A percentile compares a stretch with the other conserved stretches of the same genome.
phyloP scores from a whole-genome alignment of 2,329 filamentous ascomycete genomes.

The Clarireedia paspali region DNA sequence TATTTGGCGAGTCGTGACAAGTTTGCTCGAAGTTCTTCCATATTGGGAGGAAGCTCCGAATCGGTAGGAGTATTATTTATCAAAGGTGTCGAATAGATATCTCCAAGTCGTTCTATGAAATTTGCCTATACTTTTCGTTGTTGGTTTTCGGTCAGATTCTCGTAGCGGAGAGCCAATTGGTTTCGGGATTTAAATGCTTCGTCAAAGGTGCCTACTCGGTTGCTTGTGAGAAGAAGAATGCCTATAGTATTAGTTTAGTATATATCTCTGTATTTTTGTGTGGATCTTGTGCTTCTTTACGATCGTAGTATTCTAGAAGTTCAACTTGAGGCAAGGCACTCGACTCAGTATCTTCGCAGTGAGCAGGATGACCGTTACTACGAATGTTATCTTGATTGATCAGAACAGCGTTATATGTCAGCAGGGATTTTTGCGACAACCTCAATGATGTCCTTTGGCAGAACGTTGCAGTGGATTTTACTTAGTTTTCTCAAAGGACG shows the following conservation, averaged over 20 bases:
- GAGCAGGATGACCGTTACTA: no score
- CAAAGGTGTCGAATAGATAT: background rate
- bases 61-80: no score
- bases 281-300: no score
- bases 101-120: slow-evolving; percentile 5
- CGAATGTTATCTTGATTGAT: slow-evolving; percentile 5
- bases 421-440: background rate
- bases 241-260: slow-evolving; percentile 15
- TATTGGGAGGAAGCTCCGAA: background rate
- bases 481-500: background rate
- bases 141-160: background rate
- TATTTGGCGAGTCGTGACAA: slow-evolving; percentile 1
- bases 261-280: no score
- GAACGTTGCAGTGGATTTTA: background rate
- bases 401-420: background rate
- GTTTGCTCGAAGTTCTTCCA: background rate
- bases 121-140: slow-evolving; percentile 11
- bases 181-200: slow-evolving; percentile 32
- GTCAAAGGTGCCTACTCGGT: slow-evolving; percentile 33
- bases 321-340: no score
- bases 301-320: slow-evolving; percentile 28
- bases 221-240: slow-evolving; percentile 35
- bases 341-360: no score
- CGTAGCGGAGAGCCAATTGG: slow-evolving; percentile 29
- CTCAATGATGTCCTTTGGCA: background rate